phyloP scores from a whole-genome alignment of 148 eudicot genomes.

The Rhododendron vialii region DNA sequence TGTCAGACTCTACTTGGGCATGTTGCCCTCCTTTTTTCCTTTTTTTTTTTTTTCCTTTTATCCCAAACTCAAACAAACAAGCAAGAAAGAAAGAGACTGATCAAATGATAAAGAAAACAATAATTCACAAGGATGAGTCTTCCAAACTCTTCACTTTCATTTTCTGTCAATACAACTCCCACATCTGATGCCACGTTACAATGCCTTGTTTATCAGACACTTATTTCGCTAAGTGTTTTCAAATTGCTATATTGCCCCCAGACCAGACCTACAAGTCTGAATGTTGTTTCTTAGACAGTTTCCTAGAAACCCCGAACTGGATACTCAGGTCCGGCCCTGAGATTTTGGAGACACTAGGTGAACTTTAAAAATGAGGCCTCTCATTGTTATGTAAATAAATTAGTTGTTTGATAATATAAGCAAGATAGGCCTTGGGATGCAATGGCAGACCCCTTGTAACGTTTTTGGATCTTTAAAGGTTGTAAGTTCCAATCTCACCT shows the following conservation, averaged over 20 bases:
- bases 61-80: not conserved
- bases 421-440: too few species aligned
- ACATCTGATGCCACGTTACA: not conserved
- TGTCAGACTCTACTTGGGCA: not conserved
- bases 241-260: not conserved
- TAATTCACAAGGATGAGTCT: not conserved
- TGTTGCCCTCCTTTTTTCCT: not conserved
- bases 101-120: not conserved
- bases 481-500: too few species aligned
- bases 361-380: too few species aligned
- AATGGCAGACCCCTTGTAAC: too few species aligned
- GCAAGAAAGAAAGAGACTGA: not conserved
- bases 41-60: not conserved
- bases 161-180: too few species aligned
- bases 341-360: too few species aligned
- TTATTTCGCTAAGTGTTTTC: not conserved
- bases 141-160: not conserved
- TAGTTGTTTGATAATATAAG: too few species aligned
- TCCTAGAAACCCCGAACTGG: not conserved
- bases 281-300: not conserved
- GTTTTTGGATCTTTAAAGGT: too few species aligned
- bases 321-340: not conserved
- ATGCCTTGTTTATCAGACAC: not conserved
- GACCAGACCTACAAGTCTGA: not conserved
- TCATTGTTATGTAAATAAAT: too few species aligned